Evolutionary conservation across 148 eudicot genomes (phyloP), one percentile per base, ranked within the genome.

Genomic region (Pouteria glomerata): DNA sequence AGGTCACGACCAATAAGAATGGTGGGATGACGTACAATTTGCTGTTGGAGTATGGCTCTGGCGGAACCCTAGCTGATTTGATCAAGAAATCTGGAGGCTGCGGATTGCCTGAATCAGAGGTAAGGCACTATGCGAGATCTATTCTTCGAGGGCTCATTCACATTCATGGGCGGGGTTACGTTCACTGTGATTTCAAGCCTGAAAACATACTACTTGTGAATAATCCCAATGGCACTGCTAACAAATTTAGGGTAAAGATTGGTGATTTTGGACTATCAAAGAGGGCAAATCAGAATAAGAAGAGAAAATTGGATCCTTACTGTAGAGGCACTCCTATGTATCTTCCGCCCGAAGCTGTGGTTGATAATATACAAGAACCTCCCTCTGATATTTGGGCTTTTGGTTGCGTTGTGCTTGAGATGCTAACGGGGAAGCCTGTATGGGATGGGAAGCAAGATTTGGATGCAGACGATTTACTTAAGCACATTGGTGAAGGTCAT

Each of bases 331-430:
- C 80, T 7, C 77, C 72, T 3, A 71, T 69, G 70, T 84, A 84
- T 75, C 68, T 82, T 19, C 76, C 85, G 6, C 87, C 87, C 4
- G 81, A 84, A 48, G 73, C 73, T n/a, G 81, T 79, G 52, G 45
- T 57, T n/a, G 81, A 76, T 62, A 56, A 52, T 51, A 70, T 67
- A 0, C 87, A 84, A 34, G 85, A 76, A 55, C 37, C 69, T 63
- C 77, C 82, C 0, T 73, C 75, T 47, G 87, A 84, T 82, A 72
- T 84, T 29, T 84, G 88, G 88, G 88, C 81, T 15, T 35, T 84
- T 69, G 88, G 88, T 16, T 84, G 88, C 30, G 63, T 74, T 30
- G 85, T 84, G 44, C 75, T 84, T 42, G 88, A 84, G 78, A 79
- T 84, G 88, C 35, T 84, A 18, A 82, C 88, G 0, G 88, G 85